Conservation (phyloP, 768 basidiomycete species). For the Chalciporus sphaerocephalus region DNA sequence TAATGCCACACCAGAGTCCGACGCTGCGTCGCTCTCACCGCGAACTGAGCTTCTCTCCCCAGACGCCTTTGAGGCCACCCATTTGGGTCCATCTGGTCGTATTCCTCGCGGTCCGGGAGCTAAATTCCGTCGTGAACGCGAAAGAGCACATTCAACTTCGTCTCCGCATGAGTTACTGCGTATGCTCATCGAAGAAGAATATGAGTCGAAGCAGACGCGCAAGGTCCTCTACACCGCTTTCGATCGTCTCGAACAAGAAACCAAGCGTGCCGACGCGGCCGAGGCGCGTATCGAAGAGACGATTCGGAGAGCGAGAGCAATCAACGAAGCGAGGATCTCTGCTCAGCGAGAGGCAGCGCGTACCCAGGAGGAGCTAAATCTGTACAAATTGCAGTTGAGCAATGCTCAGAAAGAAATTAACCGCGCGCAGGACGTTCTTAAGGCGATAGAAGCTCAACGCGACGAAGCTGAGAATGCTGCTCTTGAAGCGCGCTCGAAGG, state of each 20-base stretch:
- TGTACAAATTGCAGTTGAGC: conserved; percentile 57
- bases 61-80: conserved; percentile 10
- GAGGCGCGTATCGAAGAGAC: conserved; percentile 33
- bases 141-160: conserved; percentile 30
- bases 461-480: conserved; percentile 47
- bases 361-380: conserved; percentile 45
- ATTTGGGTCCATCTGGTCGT: conserved; percentile 2
- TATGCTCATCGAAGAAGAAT: conserved; percentile 38
- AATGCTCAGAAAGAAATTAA: conserved; percentile 56
- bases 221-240: conserved; percentile 35
- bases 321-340: conserved; percentile 30
- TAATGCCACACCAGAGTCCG: conserved; percentile 22
- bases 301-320: conserved; percentile 24
- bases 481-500: conserved; percentile 40
- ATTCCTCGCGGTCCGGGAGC: conserved; percentile 28
- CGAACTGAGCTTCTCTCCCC: conserved; percentile 29
- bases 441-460: conserved; percentile 45
- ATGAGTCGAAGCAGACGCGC: conserved; percentile 38
- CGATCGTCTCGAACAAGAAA: conserved; percentile 37
- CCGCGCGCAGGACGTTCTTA: conserved; percentile 50
- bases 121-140: conserved; percentile 33
- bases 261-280: conserved; percentile 33
- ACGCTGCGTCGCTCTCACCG: conserved; percentile 26
- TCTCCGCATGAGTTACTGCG: conserved; percentile 29
- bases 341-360: conserved; percentile 29